phyloP scores from a whole-genome alignment of 1,284 basidiomycete genomes.

The Neolentinus lepideus region DNA sequence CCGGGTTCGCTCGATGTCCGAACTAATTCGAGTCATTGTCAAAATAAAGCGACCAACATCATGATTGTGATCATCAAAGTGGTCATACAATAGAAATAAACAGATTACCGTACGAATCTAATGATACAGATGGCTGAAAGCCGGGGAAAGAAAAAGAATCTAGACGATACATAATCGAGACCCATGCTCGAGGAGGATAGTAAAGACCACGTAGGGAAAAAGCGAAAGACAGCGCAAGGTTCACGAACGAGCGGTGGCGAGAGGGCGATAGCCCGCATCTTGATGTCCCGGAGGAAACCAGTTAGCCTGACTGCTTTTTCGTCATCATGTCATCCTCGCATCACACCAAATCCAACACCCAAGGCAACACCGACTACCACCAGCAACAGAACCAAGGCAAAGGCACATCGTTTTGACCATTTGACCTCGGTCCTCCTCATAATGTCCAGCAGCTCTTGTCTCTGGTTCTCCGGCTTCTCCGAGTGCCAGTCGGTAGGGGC shows the following conservation, averaged over 20 bases:
- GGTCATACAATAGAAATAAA: neutral
- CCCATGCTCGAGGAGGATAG: neutral
- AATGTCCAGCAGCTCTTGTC: slow-evolving; percentile 23
- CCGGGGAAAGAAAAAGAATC: neutral
- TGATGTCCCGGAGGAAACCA: no score
- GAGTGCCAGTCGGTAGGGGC: slow-evolving; percentile 30
- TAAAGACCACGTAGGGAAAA: no score
- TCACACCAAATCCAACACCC: neutral
- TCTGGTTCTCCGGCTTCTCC: slow-evolving; percentile 28
- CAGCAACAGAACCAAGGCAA: neutral
- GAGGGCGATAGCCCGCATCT: no score
- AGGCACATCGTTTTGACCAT: slow-evolving; percentile 31
- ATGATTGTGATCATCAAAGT: neutral
- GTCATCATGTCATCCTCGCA: neutral
- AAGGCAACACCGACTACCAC: neutral
- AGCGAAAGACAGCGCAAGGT: neutral
- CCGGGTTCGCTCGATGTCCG: no score
- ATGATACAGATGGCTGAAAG: neutral
- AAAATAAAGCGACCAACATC: no score
- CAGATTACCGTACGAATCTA: neutral
- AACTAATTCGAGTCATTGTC: no score
- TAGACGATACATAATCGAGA: neutral
- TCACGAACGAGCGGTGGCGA: no score
- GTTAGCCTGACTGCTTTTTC: neutral
- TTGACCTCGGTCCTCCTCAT: slow-evolving; percentile 29